Base-by-base conservation (phyloP, 768 basidiomycete species). In the Tephrocybe sp. region DNA sequence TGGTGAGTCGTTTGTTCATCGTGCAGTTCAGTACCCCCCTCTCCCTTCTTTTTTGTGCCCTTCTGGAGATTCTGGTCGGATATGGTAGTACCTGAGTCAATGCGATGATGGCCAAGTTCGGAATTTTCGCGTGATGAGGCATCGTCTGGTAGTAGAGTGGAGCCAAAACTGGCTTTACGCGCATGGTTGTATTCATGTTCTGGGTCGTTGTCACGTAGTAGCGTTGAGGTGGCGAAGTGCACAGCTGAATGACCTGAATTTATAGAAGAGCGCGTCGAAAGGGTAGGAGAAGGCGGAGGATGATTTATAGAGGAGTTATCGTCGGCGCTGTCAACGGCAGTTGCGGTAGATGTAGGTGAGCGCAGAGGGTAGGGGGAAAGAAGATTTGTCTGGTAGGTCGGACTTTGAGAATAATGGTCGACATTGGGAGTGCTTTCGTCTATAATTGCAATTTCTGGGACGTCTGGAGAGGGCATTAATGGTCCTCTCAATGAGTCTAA, bases 271-370 rank as follows among this genome's bases (percentile, higher is more conserved):
- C 73, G 76, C 2, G 74, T 79, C 0, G 90, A 89, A 9, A 89
- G 73, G 0, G 89, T 90, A 1, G 89, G 90, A 0, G 89, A 92
- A 0, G 89, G 88, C 0, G 89, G 89, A 1, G 67, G 64, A 8
- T 52, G 49, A 7, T 65, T 60, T 0, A 52, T 1, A 12, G 51
- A 56, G 12, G 66, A 76, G 19, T 69, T 68, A 30, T 68, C 72
- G 37, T 77, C 77, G n/a, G 76, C 71, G 0, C 69, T 74, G 16
- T 54, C 51, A 16, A 52, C 48, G 38, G 60, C 59, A 27, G 65
- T 59, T 4, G 63, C 55, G 1, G 64, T 63, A 0, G 66, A 60
- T 0, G 64, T 63, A 0, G 66, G 63, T 0, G 68, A 67, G 16
- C 56, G 52, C 5, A 58, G 64, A 1, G 59, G 54, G 30, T 62